Conservation (phyloP, 1,139 yeast species). For the Arxiozyma slooffiae region DNA sequence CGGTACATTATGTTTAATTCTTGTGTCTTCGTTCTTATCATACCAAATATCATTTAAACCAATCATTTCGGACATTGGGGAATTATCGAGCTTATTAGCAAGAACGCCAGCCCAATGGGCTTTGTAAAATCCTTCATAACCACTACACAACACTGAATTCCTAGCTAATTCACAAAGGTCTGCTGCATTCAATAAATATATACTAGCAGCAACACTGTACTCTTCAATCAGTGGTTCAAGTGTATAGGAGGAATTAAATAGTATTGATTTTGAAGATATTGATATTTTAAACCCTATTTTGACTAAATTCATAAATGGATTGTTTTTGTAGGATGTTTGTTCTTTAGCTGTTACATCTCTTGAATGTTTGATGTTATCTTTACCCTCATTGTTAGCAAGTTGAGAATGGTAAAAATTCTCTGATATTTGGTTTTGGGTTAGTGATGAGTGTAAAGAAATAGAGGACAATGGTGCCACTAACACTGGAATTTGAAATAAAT, state of each 20-base stretch:
- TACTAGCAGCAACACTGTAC: constrained; percentile 65
- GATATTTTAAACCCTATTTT: constrained; percentile 56
- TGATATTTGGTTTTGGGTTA: not conserved
- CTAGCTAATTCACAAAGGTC: constrained; percentile 53
- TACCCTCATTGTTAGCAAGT: constrained; percentile 2
- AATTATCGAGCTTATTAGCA: constrained; percentile 5
- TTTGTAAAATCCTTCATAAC: constrained; percentile 77
- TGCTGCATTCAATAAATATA: constrained; percentile 53
- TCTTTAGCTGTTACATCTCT: constrained; percentile 21
- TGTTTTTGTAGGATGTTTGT: constrained; percentile 28
- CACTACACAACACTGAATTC: constrained; percentile 52
- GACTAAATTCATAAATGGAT: constrained; percentile 49
- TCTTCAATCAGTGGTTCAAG: constrained; percentile 64
- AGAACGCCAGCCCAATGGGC: constrained; percentile 77
- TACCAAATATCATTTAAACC: constrained; percentile 26
- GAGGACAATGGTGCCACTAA: constrained; percentile 23
- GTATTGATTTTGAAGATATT: constrained; percentile 50
- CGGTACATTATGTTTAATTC: constrained; percentile 27
- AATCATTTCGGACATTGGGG: constrained; percentile 13
- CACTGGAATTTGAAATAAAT: constrained; percentile 23
- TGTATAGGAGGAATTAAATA: constrained; percentile 41
- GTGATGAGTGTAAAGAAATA: constrained; percentile 8
- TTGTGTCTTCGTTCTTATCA: constrained; percentile 14
- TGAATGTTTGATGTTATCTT: constrained; percentile 2
- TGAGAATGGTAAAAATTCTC: not conserved